phyloP scores from a whole-genome alignment of 257 asterid genomes.

The Solanum chiquidenum region DNA sequence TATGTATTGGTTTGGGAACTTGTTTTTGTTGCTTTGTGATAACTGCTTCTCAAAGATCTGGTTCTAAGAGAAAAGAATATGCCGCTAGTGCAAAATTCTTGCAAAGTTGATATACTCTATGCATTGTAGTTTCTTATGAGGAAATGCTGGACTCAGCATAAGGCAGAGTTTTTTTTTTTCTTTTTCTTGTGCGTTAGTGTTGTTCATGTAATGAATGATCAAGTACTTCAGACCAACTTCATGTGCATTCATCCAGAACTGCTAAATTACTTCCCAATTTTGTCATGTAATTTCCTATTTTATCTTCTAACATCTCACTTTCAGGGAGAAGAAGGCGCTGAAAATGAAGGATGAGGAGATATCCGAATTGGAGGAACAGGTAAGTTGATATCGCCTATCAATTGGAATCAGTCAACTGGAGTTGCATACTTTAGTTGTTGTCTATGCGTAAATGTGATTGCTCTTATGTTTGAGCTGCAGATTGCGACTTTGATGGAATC shows the following conservation, averaged over 20 bases:
- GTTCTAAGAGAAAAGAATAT: not conserved
- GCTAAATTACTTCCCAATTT: not conserved
- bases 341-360: conserved; percentile 44
- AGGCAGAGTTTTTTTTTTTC: not conserved
- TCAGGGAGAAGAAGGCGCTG: conserved; percentile 47
- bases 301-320: not conserved
- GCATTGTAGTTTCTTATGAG: not conserved
- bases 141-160: not conserved
- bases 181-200: not conserved
- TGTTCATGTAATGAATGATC: not conserved
- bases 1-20: not conserved
- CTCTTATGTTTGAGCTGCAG: conserved; percentile 24
- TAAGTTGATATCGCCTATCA: conserved; percentile 2
- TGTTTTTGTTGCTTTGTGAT: not conserved
- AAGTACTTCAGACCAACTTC: not conserved
- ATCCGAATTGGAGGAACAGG: conserved; percentile 80
- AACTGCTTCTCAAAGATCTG: not conserved
- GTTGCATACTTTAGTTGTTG: conserved; percentile 2
- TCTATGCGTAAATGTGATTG: not conserved
- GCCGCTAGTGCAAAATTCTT: not conserved
- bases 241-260: not conserved
- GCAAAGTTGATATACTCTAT: not conserved
- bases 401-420: not conserved
- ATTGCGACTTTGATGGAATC: conserved; percentile 41
- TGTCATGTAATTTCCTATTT: not conserved